Conservation (phyloP, 225 moss, liverwort and hornwort species). For the Physcomitrellopsis africana region DNA sequence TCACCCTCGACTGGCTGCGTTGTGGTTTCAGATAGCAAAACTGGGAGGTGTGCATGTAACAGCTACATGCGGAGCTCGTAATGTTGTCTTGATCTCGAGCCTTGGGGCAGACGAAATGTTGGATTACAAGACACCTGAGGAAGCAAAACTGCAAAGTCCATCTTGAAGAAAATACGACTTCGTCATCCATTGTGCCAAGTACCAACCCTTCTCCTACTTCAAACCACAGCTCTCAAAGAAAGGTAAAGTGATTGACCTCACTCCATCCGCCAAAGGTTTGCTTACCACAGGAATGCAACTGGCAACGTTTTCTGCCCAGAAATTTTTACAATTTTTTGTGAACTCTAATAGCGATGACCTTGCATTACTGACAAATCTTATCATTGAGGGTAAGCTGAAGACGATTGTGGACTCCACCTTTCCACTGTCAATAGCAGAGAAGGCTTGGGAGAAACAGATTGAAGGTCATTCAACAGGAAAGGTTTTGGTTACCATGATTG, state of each 20-base stretch:
- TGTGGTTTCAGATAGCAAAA: constrained; percentile 64
- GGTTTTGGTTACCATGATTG: constrained; percentile 55
- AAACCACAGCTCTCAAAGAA: constrained; percentile 56
- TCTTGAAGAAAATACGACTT: constrained; percentile 72
- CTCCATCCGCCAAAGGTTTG: constrained; percentile 19
- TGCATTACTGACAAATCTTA: constrained; percentile 37
- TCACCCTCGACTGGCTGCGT: too few relatives aligned
- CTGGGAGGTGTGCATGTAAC: constrained; percentile 75
- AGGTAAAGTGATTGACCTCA: constrained; percentile 61
- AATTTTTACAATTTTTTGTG: constrained; percentile 37
- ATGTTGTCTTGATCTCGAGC: constrained; percentile 59
- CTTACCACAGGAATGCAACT: constrained; percentile 37
- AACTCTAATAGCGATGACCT: constrained; percentile 38
- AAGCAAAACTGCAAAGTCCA: constrained; percentile 48
- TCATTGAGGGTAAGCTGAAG: constrained; percentile 63
- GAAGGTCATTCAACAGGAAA: constrained; percentile 81
- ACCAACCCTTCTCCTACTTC: constrained; percentile 40
- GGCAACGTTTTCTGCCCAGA: constrained; percentile 49
- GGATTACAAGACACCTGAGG: constrained; percentile 71
- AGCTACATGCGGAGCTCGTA: constrained; percentile 69
- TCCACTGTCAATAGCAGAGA: constrained; percentile 54
- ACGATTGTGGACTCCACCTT: constrained; percentile 66
- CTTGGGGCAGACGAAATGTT: constrained; percentile 78
- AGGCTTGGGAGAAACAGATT: constrained; percentile 70
- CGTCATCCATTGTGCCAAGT: constrained; percentile 55